Evolutionary conservation across 805 yeast species (phyloP), one percentile per base, ranked within the genome.

Genomic region (Pichia paraexigua): DNA sequence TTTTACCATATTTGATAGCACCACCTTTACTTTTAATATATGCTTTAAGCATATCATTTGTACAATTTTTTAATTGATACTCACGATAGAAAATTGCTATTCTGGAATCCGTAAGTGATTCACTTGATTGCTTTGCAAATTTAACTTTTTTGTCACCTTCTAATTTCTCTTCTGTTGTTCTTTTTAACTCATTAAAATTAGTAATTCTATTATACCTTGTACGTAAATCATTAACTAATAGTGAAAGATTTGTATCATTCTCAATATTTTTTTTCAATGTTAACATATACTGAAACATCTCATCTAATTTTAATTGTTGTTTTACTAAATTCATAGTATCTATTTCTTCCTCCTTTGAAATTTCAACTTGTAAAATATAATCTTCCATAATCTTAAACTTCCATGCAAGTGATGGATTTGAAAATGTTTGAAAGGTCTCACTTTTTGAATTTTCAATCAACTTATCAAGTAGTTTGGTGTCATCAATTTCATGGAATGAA

Each of bases 401-500:
- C 72, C 83, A 83, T 54, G 81, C 81, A 41, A 89, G 64, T 3
- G 76, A 69, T 0, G 95, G 95, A 60, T 86, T 87, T 22, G 75
- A 47, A 10, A 57, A 45, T 9, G 56, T 53, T 24, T 41, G 73
- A 58, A 71, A 83, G 1, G 39, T 43, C 24, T 54, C 60, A 24
- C 27, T 8, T 48, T 47, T 63, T 50, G 65, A 62, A 49, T 51
- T 57, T 49, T 55, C 59, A 7, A 58, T 56, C 13, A 69, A 49
- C 9, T 49, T 56, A 40, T 55, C 65, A 39, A 56, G 64, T 15
- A 52, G 15, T 22, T 60, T 58, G 2, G 63, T 55, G 13, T 51
- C 45, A 13, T 60, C 53, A 6, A 45, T 41, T 30, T 45, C 48
- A 11, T 46, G 42, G 3, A 64, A 58, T 15, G 58, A 52, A 28